These are phyloP conservation scores for Colletotrichum orbiculare DNA, from an alignment of 2,329 filamentous ascomycete genomes.

Conservation along the genomic window DNA sequence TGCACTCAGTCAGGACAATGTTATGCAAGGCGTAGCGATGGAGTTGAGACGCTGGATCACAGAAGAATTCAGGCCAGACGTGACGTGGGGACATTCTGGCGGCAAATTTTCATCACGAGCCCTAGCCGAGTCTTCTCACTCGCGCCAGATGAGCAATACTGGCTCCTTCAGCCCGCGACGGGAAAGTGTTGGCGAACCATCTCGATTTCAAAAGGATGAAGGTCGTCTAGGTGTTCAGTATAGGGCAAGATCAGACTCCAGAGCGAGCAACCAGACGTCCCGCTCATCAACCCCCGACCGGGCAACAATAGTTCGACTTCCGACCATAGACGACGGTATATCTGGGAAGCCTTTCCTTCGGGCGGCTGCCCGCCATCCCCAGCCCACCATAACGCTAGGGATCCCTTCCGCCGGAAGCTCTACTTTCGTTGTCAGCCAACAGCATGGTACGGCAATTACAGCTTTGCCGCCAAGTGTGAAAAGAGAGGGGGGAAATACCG, in stretches of 20 bases:
- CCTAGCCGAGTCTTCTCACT: slow-evolving; percentile 32
- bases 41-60: slow-evolving; percentile 29
- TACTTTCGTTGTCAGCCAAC: background rate
- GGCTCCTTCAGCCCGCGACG: slow-evolving; percentile 32
- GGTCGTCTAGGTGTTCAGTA: background rate
- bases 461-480: background rate
- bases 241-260: slow-evolving; percentile 30
- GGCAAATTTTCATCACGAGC: slow-evolving; percentile 4
- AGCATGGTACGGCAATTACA: background rate
- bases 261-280: slow-evolving; percentile 28
- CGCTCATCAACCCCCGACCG: slow-evolving; percentile 25
- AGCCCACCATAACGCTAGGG: slow-evolving; percentile 9
- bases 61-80: slow-evolving; percentile 3
- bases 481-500: background rate
- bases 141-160: slow-evolving; percentile 31
- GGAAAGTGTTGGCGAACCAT: slow-evolving; percentile 20
- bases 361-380: slow-evolving; percentile 47
- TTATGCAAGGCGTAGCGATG: slow-evolving; percentile 58
- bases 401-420: slow-evolving; percentile 36
- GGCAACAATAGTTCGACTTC: slow-evolving; percentile 18
- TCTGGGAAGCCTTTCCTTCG: slow-evolving; percentile 65
- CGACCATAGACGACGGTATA: slow-evolving; percentile 60
- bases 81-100: slow-evolving; percentile 1
- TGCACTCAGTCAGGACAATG: slow-evolving; percentile 54
- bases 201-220: slow-evolving; percentile 11